These are phyloP conservation scores for Colletotrichum ledebouriae DNA, from an alignment of 2,329 filamentous ascomycete species.

Conservation along the genomic window DNA sequence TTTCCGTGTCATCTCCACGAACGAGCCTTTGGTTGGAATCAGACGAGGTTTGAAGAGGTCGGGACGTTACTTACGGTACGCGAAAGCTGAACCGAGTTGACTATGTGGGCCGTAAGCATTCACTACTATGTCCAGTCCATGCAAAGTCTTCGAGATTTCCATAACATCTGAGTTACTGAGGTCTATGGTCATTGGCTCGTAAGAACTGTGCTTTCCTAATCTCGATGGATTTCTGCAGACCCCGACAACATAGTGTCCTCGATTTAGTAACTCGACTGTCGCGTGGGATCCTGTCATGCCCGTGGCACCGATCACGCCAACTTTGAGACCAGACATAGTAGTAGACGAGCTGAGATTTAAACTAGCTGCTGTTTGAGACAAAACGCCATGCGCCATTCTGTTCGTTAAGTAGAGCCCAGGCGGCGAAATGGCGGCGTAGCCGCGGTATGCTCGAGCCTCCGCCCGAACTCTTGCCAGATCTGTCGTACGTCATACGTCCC, in stretches of 20 bases:
- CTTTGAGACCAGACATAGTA: slow-evolving; percentile 9
- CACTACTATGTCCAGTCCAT: slow-evolving; percentile 7
- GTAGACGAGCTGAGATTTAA: too few species aligned
- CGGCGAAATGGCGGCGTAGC: not conserved
- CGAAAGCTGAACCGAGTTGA: slow-evolving; percentile 19
- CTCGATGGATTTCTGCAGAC: slow-evolving; percentile 12
- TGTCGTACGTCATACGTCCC: slow-evolving; percentile 26
- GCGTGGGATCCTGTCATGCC: slow-evolving; percentile 28
- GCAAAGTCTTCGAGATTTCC: slow-evolving; percentile 3
- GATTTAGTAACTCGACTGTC: slow-evolving; percentile 13
- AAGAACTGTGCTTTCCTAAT: slow-evolving; percentile 5
- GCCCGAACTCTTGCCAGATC: slow-evolving; percentile 23
- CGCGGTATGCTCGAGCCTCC: slow-evolving; percentile 22
- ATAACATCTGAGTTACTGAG: slow-evolving; percentile 13
- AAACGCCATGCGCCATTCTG: not conserved
- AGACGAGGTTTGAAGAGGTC: not conserved
- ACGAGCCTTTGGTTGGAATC: not conserved
- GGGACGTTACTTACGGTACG: not conserved
- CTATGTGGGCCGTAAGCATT: slow-evolving; percentile 27
- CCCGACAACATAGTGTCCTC: slow-evolving; percentile 22
- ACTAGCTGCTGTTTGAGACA: not conserved
- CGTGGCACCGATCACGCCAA: slow-evolving; percentile 19
- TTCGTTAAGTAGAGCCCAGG: not conserved
- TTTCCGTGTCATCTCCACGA: slow-evolving; percentile 22
- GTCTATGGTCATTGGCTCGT: slow-evolving; percentile 18